Evolutionary conservation across 2,329 filamentous ascomycete genomes (phyloP), one percentile per base, ranked within the genome.

Genomic region (Seiridium cupressi): DNA sequence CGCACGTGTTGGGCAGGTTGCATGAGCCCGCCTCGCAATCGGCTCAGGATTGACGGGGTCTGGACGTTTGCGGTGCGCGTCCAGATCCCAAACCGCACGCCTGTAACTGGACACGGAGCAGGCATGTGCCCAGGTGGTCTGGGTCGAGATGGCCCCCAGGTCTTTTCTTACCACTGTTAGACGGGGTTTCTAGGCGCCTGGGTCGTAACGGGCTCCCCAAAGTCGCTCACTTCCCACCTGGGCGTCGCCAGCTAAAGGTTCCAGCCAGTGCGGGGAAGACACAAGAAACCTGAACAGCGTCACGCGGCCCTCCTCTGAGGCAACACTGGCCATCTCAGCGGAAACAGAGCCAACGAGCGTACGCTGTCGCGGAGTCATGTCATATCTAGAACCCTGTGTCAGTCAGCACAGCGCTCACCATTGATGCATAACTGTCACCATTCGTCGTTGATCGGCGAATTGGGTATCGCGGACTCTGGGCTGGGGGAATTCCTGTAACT

Each of bases 281-380:
- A 55, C 51, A 44, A 35, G 51, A 53, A 42, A 42, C 51, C 51
- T 55, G 44, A 36, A 57, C 18, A 36, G 54, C 54, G 54, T 57
- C 54, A 57, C 54, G 54, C 26, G 54, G 54, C 7, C 44, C 18
- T n/a, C 13, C 5, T 35, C 54, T 57, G 54, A 36, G 54, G 54
- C 54, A 57, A 44, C 54, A 57, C 26, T 57, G 44, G 44, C 38
- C n/a, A 18, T 55, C 32, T 42, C 53, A 55, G 35, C 38, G 53
- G 54, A 57, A 46, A 48, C 18, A 47, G 44, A 57, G 44, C 54
- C 54, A 57, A 57, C 54, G 54, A 57, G 54, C 40, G 44, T 32
- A 11, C 31, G 31, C 6, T 47, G 31, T 34, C 38, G 35, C 18
- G 11, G n/a, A 18, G 55, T 49, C 55, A 58, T 46, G 55, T 58